Evolutionary conservation across 352 stramenopile genomes (phyloP).

Genomic region (Hyaloperonospora arabidopsidis): DNA sequence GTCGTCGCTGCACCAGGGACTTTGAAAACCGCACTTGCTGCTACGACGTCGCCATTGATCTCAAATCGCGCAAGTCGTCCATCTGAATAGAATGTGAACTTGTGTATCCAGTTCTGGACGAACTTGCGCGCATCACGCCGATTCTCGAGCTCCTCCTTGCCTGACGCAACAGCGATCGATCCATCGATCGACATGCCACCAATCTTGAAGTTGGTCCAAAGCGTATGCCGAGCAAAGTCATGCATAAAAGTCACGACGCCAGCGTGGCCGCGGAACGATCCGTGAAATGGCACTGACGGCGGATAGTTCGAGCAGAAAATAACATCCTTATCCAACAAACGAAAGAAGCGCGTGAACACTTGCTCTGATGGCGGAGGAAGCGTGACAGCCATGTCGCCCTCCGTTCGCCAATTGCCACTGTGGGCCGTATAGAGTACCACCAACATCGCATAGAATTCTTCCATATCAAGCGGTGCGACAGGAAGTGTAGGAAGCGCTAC

Average conservation of each 20-base stretch:
- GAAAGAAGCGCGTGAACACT: constrained; percentile 84
- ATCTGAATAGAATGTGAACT: constrained; percentile 84
- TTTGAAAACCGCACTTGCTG: constrained; percentile 82
- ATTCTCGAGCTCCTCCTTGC: constrained; percentile 84
- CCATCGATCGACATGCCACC: constrained; percentile 75
- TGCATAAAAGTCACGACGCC: constrained; percentile 76
- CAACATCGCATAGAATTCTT: constrained; percentile 87
- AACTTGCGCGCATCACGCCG: constrained; percentile 75
- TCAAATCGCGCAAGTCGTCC: constrained; percentile 79
- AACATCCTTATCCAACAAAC: constrained; percentile 76
- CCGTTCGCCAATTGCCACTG: constrained; percentile 71
- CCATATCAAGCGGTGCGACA: constrained; percentile 75
- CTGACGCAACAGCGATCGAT: constrained; percentile 72
- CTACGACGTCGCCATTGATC: constrained; percentile 84
- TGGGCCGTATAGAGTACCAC: constrained; percentile 80
- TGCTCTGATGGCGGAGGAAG: constrained; percentile 77
- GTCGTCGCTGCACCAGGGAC: constrained; percentile 76
- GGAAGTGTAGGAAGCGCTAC: constrained; percentile 75
- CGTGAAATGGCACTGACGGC: constrained; percentile 82
- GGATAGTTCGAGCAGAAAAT: constrained; percentile 87
- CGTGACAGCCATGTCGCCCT: constrained; percentile 84
- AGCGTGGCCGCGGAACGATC: constrained; percentile 61
- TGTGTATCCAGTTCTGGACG: constrained; percentile 87
- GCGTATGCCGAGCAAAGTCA: constrained; percentile 67
- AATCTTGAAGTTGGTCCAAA: constrained; percentile 86